phyloP scores from a whole-genome alignment of 83 land plant genomes.

The Picea mariana region DNA sequence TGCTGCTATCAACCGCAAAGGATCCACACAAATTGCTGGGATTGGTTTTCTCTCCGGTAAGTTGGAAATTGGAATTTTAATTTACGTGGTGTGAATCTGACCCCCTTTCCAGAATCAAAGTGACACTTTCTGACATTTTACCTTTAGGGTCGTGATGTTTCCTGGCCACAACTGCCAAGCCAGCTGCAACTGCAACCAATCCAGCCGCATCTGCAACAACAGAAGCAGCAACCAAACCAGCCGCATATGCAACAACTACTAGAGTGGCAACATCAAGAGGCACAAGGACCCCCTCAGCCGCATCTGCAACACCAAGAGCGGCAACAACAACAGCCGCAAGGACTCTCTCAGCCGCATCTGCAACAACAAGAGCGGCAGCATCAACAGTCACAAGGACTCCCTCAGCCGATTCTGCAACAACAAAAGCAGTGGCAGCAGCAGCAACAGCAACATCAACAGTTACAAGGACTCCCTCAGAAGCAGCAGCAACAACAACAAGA shows the following conservation, averaged over 20 bases:
- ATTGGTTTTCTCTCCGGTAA: slow-evolving; percentile 98
- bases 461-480: too few species aligned
- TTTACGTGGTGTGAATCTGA: background rate
- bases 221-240: background rate
- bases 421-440: too few species aligned
- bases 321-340: slow-evolving; percentile 38
- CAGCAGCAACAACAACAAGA: too few species aligned
- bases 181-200: slow-evolving; percentile 32
- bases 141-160: slow-evolving; percentile 90
- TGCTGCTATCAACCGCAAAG: slow-evolving; percentile 82
- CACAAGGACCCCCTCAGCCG: slow-evolving; percentile 47
- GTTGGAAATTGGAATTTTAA: slow-evolving; percentile 26
- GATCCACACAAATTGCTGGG: slow-evolving; percentile 80
- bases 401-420: background rate
- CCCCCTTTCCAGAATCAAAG: background rate
- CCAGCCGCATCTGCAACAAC: slow-evolving; percentile 47
- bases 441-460: too few species aligned
- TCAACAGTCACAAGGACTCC: slow-evolving; percentile 50
- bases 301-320: slow-evolving; percentile 49
- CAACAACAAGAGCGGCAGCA: slow-evolving; percentile 44
- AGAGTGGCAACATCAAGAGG: slow-evolving; percentile 40
- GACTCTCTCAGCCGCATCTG: slow-evolving; percentile 18
- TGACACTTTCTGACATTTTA: background rate
- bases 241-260: too few species aligned
- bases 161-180: slow-evolving; percentile 73